Conservation (phyloP, 805 yeast genomes). For the Ogataea salicorniae region DNA sequence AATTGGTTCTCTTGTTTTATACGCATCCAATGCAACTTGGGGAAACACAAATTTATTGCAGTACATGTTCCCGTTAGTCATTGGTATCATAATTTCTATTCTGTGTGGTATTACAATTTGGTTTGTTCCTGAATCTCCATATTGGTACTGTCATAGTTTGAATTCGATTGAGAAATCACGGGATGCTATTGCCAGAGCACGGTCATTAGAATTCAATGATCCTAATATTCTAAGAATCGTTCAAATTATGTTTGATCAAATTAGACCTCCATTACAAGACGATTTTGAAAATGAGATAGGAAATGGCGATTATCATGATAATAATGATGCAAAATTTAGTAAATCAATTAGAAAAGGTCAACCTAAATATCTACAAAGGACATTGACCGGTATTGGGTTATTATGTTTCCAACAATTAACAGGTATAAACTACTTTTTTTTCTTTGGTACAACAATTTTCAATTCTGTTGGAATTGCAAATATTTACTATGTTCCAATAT, state of each 20-base stretch:
- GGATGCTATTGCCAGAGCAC: slow-evolving; percentile 9
- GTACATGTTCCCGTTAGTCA: slow-evolving; percentile 19
- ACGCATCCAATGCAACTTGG: slow-evolving; percentile 9
- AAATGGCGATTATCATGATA: background rate
- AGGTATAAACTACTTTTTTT: slow-evolving; percentile 66
- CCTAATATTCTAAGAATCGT: slow-evolving; percentile 17
- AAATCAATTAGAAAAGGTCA: slow-evolving; percentile 23
- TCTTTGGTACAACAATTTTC: slow-evolving; percentile 59
- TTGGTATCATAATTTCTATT: slow-evolving; percentile 16
- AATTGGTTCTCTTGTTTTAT: slow-evolving; percentile 25
- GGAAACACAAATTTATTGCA: slow-evolving; percentile 13
- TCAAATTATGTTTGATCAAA: slow-evolving; percentile 17
- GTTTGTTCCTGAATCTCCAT: slow-evolving; percentile 33
- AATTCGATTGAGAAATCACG: slow-evolving; percentile 3
- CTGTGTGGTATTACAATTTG: slow-evolving; percentile 15
- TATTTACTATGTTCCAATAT: slow-evolving; percentile 51
- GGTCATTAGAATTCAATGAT: slow-evolving; percentile 17
- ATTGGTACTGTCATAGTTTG: slow-evolving; percentile 21
- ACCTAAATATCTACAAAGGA: slow-evolving; percentile 26
- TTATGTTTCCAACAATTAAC: slow-evolving; percentile 43
- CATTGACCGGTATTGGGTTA: slow-evolving; percentile 26
- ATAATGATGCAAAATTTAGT: background rate
- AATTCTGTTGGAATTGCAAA: slow-evolving; percentile 44
- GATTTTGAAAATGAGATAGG: slow-evolving; percentile 5
- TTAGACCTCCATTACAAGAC: background rate